Evolutionary conservation across 1,284 basidiomycete species (phyloP).

Genomic region (Cryptococcus neoformans): DNA sequence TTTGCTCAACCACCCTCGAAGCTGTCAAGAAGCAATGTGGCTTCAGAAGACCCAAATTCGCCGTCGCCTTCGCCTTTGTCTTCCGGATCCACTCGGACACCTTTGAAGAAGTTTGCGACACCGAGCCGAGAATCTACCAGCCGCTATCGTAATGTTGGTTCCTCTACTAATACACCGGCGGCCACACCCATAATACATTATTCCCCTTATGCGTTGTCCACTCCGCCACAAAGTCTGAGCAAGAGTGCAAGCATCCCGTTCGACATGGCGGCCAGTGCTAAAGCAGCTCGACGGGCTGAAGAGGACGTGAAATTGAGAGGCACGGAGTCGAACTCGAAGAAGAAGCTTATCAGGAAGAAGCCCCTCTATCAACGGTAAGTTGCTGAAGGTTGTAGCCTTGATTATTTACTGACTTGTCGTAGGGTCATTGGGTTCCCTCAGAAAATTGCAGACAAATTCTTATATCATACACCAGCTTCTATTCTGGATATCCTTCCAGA

Average conservation of each 20-base stretch:
- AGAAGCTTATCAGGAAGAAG: slow-evolving; percentile 37
- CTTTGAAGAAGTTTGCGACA: neutral
- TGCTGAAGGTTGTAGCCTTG: neutral
- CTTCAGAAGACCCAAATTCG: slow-evolving; percentile 4
- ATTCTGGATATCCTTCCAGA: slow-evolving; percentile 37
- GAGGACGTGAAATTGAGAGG: slow-evolving; percentile 11
- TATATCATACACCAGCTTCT: slow-evolving; percentile 25
- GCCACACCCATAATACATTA: slow-evolving; percentile 29
- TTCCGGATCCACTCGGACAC: neutral
- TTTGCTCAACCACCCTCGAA: slow-evolving; percentile 40
- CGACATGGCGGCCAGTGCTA: slow-evolving; percentile 38
- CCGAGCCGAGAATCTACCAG: neutral
- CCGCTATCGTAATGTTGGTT: slow-evolving; percentile 5
- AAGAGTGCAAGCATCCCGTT: slow-evolving; percentile 37
- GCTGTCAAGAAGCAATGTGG: slow-evolving; percentile 27
- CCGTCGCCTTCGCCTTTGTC: slow-evolving; percentile 5
- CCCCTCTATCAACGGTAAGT: slow-evolving; percentile 34
- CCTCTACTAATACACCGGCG: slow-evolving; percentile 8
- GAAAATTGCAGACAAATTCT: slow-evolving; percentile 23
- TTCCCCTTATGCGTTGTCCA: slow-evolving; percentile 35
- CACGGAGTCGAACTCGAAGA: slow-evolving; percentile 10
- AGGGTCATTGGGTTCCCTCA: slow-evolving; percentile 27
- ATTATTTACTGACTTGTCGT: neutral
- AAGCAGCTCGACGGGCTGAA: slow-evolving; percentile 24
- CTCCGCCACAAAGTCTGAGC: slow-evolving; percentile 34